Evolutionary conservation across 805 yeast genomes (phyloP).

Genomic region (Ogataea ganodermae): DNA sequence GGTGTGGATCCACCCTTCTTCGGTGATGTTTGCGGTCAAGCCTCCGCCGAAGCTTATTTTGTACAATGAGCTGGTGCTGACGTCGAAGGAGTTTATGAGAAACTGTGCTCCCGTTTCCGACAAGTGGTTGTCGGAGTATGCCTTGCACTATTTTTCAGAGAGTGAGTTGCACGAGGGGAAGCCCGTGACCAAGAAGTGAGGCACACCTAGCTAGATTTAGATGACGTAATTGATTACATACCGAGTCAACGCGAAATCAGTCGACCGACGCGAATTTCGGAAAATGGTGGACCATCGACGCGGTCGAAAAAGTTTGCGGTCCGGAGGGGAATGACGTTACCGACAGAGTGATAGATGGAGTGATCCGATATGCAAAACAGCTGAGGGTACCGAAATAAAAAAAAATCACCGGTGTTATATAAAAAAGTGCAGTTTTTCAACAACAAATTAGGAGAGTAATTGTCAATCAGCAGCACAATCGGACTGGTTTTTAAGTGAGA

Average conservation of each 20-base stretch:
- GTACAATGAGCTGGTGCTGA: conserved; percentile 81
- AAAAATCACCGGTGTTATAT: background rate
- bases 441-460: background rate
- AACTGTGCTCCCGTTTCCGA: conserved; percentile 74
- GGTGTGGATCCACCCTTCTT: conserved; percentile 86
- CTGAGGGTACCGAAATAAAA: background rate
- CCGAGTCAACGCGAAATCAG: background rate
- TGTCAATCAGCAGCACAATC: background rate
- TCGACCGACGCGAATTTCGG: conserved; percentile 8
- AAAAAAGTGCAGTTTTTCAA: background rate
- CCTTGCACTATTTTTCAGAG: conserved; percentile 54
- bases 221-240: background rate
- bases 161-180: conserved; percentile 14
- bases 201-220: background rate
- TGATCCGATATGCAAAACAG: conserved; percentile 1
- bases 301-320: conserved; percentile 4
- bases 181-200: background rate
- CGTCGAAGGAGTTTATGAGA: conserved; percentile 87
- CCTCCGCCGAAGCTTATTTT: conserved; percentile 77
- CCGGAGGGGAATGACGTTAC: conserved; percentile 6
- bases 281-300: conserved; percentile 6
- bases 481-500: background rate
- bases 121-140: conserved; percentile 71
- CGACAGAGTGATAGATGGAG: background rate
- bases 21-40: conserved; percentile 59